Evolutionary conservation across 768 basidiomycete species (phyloP), one percentile per base, ranked within the genome.

Genomic region (Lentinula boryana): DNA sequence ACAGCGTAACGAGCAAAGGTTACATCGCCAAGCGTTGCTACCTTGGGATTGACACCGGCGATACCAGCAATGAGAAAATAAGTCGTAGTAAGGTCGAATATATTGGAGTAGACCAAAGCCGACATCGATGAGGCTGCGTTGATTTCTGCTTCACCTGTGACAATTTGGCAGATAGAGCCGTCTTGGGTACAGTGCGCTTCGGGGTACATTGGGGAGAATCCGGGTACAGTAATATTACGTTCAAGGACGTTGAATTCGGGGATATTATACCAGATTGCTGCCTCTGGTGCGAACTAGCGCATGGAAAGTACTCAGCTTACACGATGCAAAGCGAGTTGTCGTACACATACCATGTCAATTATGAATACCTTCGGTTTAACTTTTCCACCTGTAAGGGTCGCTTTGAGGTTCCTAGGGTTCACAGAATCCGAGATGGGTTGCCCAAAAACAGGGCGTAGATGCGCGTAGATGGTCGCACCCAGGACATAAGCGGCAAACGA

Each of bases 61-160:
- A 75, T 72, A 43, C 76, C 76, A 9, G 68, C 70, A 32, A 76
- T 66, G 27, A 76, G 58, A 61, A 73, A 76, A 63, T 77, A 77
- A 2, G 74, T 75, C 49, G 58, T 52, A 0, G 56, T 68, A 31
- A 77, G 65, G 64, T 77, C 69, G 64, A 77, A 77, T 16, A 66
- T 55, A 1, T 64, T 51, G 0, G 71, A 66, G 41, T 70, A 62
- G 15, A 69, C 58, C 27, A 76, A 55, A 2, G 75, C 70, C 50
- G 68, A 68, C 35, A 72, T 66, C 3, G 74, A 68, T 8, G 69
- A 60, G 2, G 75, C 74, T 0, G 76, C 74, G 60, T 77, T 75
- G 62, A 77, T 77, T 65, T 77, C 76, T 48, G 56, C 68, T 62
- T 72, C 70, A 1, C 72, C 72, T 5, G 71, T 71, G 23, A 66